A percentile compares a stretch with the other conserved stretches of the same genome.
phyloP scores from a whole-genome alignment of 352 stramenopile species.

The Pythium rishiriense region DNA sequence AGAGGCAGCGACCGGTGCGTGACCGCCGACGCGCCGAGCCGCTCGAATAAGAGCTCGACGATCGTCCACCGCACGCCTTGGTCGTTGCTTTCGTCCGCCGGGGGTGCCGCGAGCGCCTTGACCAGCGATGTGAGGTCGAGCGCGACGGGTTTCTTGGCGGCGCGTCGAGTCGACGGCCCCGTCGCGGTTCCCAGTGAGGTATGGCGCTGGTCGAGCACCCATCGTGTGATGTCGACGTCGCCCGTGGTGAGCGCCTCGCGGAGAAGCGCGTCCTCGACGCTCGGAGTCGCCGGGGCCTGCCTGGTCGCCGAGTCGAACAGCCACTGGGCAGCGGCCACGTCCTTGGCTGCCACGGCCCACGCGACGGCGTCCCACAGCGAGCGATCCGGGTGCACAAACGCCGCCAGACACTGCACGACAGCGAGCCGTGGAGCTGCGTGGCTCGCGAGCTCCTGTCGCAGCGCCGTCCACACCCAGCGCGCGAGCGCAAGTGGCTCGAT shows the following conservation, averaged over 20 bases:
- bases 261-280: conserved; percentile 7
- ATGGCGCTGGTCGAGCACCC: conserved; percentile 21
- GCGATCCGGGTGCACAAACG: conserved; percentile 19
- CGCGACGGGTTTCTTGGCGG: neutral
- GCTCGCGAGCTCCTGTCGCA: neutral
- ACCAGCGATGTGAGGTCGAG: conserved; percentile 9
- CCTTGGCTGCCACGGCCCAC: conserved; percentile 13
- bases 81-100: neutral
- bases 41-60: conserved; percentile 16
- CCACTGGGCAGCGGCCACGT: conserved; percentile 7
- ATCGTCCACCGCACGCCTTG: conserved; percentile 11
- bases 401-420: conserved; percentile 15
- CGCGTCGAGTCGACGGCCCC: neutral
- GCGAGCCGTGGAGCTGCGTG: neutral
- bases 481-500: conserved; percentile 6
- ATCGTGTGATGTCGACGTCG: conserved; percentile 24
- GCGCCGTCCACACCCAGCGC: conserved; percentile 13
- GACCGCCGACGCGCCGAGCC: conserved; percentile 5
- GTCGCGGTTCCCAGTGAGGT: neutral
- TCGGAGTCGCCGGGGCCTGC: neutral
- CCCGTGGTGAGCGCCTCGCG: conserved; percentile 12
- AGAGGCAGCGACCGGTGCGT: conserved; percentile 18
- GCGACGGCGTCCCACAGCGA: conserved; percentile 11
- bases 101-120: conserved; percentile 1
- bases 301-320: neutral